These are phyloP conservation scores for Cardiospermum halicacabum DNA, from an alignment of 345 rosid genomes.

Conservation along the genomic window DNA sequence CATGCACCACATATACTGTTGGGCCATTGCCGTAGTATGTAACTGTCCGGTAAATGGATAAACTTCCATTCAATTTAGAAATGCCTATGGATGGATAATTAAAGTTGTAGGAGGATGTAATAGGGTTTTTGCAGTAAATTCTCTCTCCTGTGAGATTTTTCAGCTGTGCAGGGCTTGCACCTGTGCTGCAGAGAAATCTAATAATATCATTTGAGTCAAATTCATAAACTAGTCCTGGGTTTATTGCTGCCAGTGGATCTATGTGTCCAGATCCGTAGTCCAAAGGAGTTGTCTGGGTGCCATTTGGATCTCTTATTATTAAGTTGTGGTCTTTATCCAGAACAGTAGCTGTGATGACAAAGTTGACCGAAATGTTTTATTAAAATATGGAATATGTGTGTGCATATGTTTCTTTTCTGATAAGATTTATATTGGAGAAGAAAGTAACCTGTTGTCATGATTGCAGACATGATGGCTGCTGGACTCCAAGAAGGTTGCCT, in stretches of 20 bases:
- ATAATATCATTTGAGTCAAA: constrained; percentile 27
- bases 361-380: too few relatives aligned
- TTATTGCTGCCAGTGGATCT: constrained; percentile 36
- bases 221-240: constrained; percentile 44
- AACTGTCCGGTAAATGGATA: constrained; percentile 32
- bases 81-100: constrained; percentile 48
- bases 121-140: constrained; percentile 26
- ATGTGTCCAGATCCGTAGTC: constrained; percentile 57
- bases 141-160: constrained; percentile 40
- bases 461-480: constrained; percentile 52
- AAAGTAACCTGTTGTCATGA: constrained; percentile 49
- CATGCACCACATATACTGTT: constrained; percentile 22
- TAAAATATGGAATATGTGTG: not conserved
- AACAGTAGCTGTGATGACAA: constrained; percentile 26
- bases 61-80: constrained; percentile 36
- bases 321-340: constrained; percentile 26
- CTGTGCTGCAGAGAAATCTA: constrained; percentile 43
- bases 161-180: constrained; percentile 38
- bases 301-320: constrained; percentile 37
- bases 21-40: constrained; percentile 40
- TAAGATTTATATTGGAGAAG: constrained; percentile 4
- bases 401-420: not conserved
- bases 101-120: constrained; percentile 27
- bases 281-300: constrained; percentile 36
- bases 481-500: constrained; percentile 43